Evolutionary conservation across 2,329 filamentous ascomycete species (phyloP), one percentile per base, ranked within the genome.

Genomic region (Aspergillus tamarii): DNA sequence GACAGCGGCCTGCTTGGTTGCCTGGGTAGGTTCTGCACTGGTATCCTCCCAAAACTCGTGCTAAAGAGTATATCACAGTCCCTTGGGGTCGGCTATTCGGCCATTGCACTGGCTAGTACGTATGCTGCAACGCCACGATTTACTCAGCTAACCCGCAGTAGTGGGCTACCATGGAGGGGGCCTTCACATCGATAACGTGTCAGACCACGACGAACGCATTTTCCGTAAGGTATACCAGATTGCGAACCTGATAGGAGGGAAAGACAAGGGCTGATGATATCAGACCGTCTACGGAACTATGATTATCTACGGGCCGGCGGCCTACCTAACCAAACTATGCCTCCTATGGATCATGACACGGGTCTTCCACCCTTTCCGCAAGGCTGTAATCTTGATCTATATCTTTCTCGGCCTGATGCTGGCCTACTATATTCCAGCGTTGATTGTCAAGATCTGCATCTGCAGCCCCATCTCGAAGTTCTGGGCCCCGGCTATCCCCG

Each of bases 201-300:
- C 39, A 1, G 39, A 19, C 7, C 16, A 41, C 8, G 2, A 41
- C 1, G 2, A 41, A n/a, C 39, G 39, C 7, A 41, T n/a, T 9
- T 41, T 41, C 39, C 16, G 3, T 14, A 41, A 41, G 39, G 39
- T 41, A 41, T 41, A 1, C 16, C 39, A 3, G 19, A n/a, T 5
- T 2, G 9, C 8, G 3, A 1, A 1, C 8, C 7, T 0, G 1
- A 1, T 9, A 9, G 0, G 19, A 41, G 1, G 9, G 16, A 41
- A 3, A 9, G 2, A 4, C 1, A n/a, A 16, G 3, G 2, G 8
- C 39, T 41, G 39, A 41, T 41, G 6, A n/a, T 14, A 9, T 9
- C 39, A 41, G 39, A 10, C 39, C 19, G 39, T 41, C 16, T 41
- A 41, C 19, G 39, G 16, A 19, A 41, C 39, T 3, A 41, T 41